Evolutionary conservation across 371 early-diverging fungal genomes (phyloP), one percentile per base, ranked within the genome.

Genomic region (Apophysomyces elegans): DNA sequence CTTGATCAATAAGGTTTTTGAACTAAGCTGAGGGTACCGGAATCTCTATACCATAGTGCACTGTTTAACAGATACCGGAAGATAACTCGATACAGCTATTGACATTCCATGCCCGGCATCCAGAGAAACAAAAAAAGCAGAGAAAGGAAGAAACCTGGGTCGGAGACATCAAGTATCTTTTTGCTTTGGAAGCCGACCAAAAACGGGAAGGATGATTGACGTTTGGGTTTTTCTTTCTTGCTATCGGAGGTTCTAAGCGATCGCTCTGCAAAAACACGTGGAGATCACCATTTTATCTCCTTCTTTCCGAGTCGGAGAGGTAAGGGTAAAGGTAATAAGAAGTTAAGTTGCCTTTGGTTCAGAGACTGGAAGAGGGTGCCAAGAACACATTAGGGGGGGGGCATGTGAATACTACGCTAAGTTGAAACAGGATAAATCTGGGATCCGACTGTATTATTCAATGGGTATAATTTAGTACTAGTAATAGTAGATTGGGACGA

Each of bases 201-300:
- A 45, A 45, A 45, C 16, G n/a, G 21, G 54, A 5, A 21, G 14
- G 8, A 21, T 50, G 21, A 50, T 50, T 16, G 9, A 50, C 54
- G 16, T n/a, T 50, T 21, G 21, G 18, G 21, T 50, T 50, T 26
- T 26, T 26, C 32, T 26, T 21, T 26, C 21, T 50, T 8, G 9
- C 9, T 50, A 50, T 6, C 9, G 54, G 54, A n/a, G 21, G 54
- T 7, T 21, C 8, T 41, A 11, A 41, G 11, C 54, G 54, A 50
- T 9, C 21, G 21, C 54, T 50, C 16, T 50, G 54, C 21, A 50
- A 21, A 50, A 50, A 50, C 54, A 50, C 54, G 54, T 50, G 54
- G 54, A n/a, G 54, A 21, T 50, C 54, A 21, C 21, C 54, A 50
- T 50, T 50, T 46, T 47, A 18, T 21, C 54, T 50, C 54, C 54